Base-by-base conservation (phyloP, 495 filamentous ascomycete genomes). In the Coniosporium apollinis region DNA sequence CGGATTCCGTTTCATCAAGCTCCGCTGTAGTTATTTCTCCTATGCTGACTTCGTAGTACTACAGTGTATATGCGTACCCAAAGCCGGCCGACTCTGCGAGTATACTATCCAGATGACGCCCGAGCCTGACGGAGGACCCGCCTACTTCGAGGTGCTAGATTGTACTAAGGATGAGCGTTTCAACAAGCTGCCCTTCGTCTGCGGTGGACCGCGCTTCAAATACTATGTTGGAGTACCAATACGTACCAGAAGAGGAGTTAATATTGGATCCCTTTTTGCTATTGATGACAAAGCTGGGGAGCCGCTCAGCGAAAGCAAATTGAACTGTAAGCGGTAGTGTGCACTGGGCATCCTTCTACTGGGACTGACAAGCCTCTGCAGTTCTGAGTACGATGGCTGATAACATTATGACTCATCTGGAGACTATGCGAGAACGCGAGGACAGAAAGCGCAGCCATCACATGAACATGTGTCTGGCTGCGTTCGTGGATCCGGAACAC, bases 71-170 rank as follows among this genome's bases (percentile, higher is more conserved):
- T 46, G 40, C 30, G 59, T 60, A 0, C 45, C 56, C 13, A 62
- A 61, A 33, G 41, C 57, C 19, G 69, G 64, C 43, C 54, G 51
- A 20, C 43, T 72, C 17, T 74, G 68, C 47, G 55, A 57, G 37
- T 21, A 41, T 24, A 41, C 37, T n/a, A 11, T 39, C 4, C 9
- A 30, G n/a, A 26, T 33, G 14, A 26, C 38, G 15, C 34, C 34
- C 14, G 14, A 15, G 7, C 19, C 18, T 14, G 37, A 40, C 26
- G 42, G 37, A 1, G 28, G 33, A 11, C 37, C 42, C 2, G 30
- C 26, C 16, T 44, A 26, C 33, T 41, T 44, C 16, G 42, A 40
- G 19, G 37, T 44, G 8, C 32, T 31, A 17, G 39, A 46, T 30
- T 19, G 30, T 15, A 13, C 22, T 19, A 13, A 41, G 34, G 43